Base-by-base conservation (phyloP, 2,329 filamentous ascomycete genomes). In the Claviceps sorghi region DNA sequence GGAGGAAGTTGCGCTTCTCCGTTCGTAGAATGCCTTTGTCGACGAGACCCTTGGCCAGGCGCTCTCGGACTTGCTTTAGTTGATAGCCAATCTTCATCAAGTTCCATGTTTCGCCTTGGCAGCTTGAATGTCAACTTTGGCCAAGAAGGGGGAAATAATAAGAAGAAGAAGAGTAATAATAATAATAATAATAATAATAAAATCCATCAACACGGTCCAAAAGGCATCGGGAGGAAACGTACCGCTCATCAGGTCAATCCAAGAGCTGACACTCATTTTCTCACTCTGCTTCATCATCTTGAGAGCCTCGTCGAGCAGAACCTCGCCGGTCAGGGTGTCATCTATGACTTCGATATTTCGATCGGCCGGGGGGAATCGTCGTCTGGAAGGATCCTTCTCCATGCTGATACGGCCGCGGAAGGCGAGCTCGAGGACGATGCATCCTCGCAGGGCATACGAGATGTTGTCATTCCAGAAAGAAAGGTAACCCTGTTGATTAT, bases 401-500 rank as follows among this genome's bases (percentile, higher is more conserved):
- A 98, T 98, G 78, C 86, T 91, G 70, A 98, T 86, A 61, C 93
- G 86, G 65, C 93, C 93, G 58, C 93, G 80, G 72, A 98, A 95
- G 57, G 93, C 93, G 62, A 98, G 76, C 71, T 98, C 93, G 69
- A 97, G 88, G 60, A 98, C 93, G 67, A 98, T 98, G 72, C 93
- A 98, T 65, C 93, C 93, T 67, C 93, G 84, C 57, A 98, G 78
- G 58, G 93, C 93, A 69, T 98, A 98, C 55, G 90, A 96, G 65
- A 98, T 98, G 73, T 98, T 98, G 72, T 98, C 93, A 72, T 98
- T 98, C 93, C 93, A 98, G 72, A 98, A 98, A 32, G 91, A 97
- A 57, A 98, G 82, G 67, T 98, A 97, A 59, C 93, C 93, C 89
- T 95, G 65, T 51, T 32, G 15, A 26, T 44, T 5, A 4, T 41